Evolutionary conservation across 305 asterid genomes (phyloP).

Genomic region (Lippia alba): DNA sequence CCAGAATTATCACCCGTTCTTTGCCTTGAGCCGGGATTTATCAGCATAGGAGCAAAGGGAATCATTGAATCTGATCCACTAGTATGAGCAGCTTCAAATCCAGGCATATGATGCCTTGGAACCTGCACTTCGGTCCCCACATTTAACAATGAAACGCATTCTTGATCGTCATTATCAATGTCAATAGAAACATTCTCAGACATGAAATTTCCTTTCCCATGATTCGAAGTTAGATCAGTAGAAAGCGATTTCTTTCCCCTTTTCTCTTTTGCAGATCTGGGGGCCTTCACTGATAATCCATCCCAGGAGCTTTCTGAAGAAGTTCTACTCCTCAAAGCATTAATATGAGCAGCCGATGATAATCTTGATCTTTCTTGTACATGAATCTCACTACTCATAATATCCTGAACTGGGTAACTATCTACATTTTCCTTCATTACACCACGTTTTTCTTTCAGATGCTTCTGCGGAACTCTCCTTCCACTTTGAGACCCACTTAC

Average conservation of each 20-base stretch:
- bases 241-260: constrained; percentile 64
- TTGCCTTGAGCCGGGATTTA: constrained; percentile 67
- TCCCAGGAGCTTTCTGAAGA: constrained; percentile 94
- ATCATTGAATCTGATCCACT: constrained; percentile 70
- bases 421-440: constrained; percentile 54
- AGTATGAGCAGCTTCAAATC: constrained; percentile 65
- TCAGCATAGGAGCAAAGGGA: constrained; percentile 66
- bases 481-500: constrained; percentile 47
- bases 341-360: constrained; percentile 69
- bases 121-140: constrained; percentile 53
- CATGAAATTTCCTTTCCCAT: constrained; percentile 63
- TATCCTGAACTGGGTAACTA: constrained; percentile 52
- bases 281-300: constrained; percentile 61
- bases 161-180: constrained; percentile 66
- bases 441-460: constrained; percentile 50
- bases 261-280: constrained; percentile 63
- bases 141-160: constrained; percentile 55
- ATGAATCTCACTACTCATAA: constrained; percentile 50
- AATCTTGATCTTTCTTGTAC: constrained; percentile 71
- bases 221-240: constrained; percentile 48
- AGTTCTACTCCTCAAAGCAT: constrained; percentile 73
- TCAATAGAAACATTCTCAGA: constrained; percentile 52
- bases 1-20: constrained; percentile 69
- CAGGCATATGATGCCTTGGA: constrained; percentile 58
- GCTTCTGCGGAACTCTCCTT: constrained; percentile 53